Evolutionary conservation across 2,329 filamentous ascomycete species (phyloP).

Genomic region (Aspergillus fumigatiaffinis): DNA sequence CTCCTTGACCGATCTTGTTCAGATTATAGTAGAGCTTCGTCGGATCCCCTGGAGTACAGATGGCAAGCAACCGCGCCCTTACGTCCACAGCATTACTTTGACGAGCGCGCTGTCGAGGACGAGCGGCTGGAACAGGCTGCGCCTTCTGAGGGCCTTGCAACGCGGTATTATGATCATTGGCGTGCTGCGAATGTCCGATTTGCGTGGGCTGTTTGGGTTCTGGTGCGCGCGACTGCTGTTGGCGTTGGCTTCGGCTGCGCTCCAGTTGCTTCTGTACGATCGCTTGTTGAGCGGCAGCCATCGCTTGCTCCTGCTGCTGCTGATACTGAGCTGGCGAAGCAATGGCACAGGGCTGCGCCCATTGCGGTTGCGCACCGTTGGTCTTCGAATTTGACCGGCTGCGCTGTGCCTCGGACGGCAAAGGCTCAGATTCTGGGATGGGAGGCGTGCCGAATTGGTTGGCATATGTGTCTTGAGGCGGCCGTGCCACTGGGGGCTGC

Average conservation of each 20-base stretch:
- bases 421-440: conserved; percentile 53
- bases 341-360: conserved; percentile 36
- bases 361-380: conserved; percentile 52
- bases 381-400: conserved; percentile 65
- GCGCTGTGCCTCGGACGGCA: conserved; percentile 64
- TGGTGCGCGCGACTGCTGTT: conserved; percentile 51
- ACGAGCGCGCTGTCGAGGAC: conserved; percentile 72
- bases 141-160: conserved; percentile 26
- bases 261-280: conserved; percentile 66
- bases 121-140: conserved; percentile 53
- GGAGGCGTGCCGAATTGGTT: conserved; percentile 44
- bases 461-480: conserved; percentile 51
- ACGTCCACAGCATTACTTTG: conserved; percentile 82
- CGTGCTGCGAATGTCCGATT: conserved; percentile 34
- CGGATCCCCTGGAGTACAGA: conserved; percentile 87
- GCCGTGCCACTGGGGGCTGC: conserved; percentile 48
- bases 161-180: conserved; percentile 34
- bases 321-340: conserved; percentile 44
- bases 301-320: conserved; percentile 79
- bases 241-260: conserved; percentile 70
- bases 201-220: conserved; percentile 42
- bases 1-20: conserved; percentile 95
- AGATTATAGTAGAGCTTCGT: conserved; percentile 81
- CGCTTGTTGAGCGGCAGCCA: conserved; percentile 74
- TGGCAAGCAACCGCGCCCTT: conserved; percentile 74